phyloP scores from a whole-genome alignment of 331 rosid genomes.

The Arachis monticola region DNA sequence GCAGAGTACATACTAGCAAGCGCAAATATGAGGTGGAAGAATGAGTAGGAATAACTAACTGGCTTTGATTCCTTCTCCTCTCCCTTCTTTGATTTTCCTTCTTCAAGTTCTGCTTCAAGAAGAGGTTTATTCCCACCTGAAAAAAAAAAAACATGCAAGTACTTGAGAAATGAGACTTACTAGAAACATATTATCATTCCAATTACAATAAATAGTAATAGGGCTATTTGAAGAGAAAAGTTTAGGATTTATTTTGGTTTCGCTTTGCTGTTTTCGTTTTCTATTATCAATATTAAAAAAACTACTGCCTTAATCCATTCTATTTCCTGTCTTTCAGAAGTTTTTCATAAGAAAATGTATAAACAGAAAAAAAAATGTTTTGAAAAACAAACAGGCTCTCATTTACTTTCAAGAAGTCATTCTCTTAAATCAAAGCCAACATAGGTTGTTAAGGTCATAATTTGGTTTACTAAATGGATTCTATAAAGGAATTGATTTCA shows the following conservation, averaged over 20 bases:
- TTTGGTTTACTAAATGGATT: background rate
- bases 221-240: too few species aligned
- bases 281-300: too few species aligned
- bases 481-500: background rate
- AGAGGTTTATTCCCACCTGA: constrained; percentile 72
- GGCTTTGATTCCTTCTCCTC: constrained; percentile 70
- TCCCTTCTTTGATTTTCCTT: constrained; percentile 64
- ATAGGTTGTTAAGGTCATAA: background rate
- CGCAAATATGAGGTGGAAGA: constrained; percentile 95
- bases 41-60: constrained; percentile 84
- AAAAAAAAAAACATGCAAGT: constrained; percentile 10
- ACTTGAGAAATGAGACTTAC: background rate
- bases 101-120: constrained; percentile 70
- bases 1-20: constrained; percentile 96
- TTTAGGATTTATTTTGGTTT: too few species aligned
- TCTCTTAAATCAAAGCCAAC: background rate
- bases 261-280: too few species aligned
- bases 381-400: background rate
- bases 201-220: background rate
- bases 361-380: background rate
- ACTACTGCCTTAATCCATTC: too few species aligned
- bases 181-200: background rate
- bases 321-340: too few species aligned
- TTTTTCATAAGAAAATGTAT: too few species aligned
- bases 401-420: background rate